Base-by-base conservation (phyloP, 768 basidiomycete species). In the Macrolepiota dolichaula region DNA sequence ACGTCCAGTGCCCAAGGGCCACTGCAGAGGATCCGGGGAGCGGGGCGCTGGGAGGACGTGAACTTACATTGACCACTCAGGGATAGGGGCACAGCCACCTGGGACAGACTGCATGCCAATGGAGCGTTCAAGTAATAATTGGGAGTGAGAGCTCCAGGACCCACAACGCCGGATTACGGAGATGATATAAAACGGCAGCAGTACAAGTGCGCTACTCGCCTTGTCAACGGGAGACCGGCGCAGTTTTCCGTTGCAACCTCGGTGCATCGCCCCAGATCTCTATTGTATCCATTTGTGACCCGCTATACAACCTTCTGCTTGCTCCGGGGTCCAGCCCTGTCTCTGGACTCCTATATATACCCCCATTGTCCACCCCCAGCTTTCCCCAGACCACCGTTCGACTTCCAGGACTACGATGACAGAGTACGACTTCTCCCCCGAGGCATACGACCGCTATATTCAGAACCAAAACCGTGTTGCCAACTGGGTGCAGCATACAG, bases 341-440 rank as follows among this genome's bases (percentile, higher is more conserved):
- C 22, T 11, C 13, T 13, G 17, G 10, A n/a, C n/a, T 22, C 35
- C 53, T 38, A 49, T 61, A 61, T 49, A 61, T 61, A 61, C 53
- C 46, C 46, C 51, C 24, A 25, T 10, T 2, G 38, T 13, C 25
- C 22, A 12, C 24, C 10, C 37, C 22, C 42, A 37, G 24, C 54
- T 10, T 42, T 38, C 36, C 19, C 47, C 47, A 36, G 42, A n/a
- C 42, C 22, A 50, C 47, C 55, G 13, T 24, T 35, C 50, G 3
- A 27, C 50, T n/a, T n/a, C 57, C 50, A 38, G 42, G 55, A 25
- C 35, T 62, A 63, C 63, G 54, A 85, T 85, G 83, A 84, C 83
- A 29, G 83, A 85, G 69, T 85, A 85, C 79, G 84, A 85, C 72
- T 85, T 75, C 70, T 84, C 83, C 56, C 82, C 82, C 19, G 82